Percentiles rank a stretch among this genome's conserved stretches.
Evolutionary conservation across 176 grass and related monocot species (phyloP).

Genomic region (Alopecurus myosuroides): DNA sequence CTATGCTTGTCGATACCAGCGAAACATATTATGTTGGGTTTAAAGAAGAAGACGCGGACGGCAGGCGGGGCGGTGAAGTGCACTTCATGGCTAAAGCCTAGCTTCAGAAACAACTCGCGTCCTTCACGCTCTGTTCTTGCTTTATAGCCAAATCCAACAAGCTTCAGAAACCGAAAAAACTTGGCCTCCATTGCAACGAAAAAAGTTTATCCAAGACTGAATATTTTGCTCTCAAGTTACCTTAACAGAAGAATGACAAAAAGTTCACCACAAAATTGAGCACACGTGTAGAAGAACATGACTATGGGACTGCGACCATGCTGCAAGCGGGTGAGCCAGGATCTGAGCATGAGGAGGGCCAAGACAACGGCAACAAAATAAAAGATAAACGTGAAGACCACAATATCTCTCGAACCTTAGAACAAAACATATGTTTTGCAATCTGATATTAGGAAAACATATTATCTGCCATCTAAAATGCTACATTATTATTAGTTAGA

Average conservation of each 20-base stretch:
- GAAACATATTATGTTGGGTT: conserved; percentile 61
- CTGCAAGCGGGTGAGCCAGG: neutral
- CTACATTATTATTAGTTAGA: neutral
- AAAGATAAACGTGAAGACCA: too few species aligned
- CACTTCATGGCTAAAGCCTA: conserved; percentile 67
- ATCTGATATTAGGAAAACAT: neutral
- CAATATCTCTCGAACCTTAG: neutral
- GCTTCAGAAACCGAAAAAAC: conserved; percentile 62
- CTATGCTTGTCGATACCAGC: conserved; percentile 43
- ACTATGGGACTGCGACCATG: neutral
- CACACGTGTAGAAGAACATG: neutral
- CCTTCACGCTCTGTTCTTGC: conserved; percentile 62
- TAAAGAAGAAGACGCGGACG: conserved; percentile 73
- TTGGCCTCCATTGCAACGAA: conserved; percentile 42
- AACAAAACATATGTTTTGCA: neutral
- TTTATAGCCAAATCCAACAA: conserved; percentile 66
- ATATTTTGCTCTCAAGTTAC: neutral
- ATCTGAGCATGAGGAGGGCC: too few species aligned
- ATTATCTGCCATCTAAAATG: neutral
- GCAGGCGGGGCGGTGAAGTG: conserved; percentile 60
- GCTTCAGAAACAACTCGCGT: conserved; percentile 63
- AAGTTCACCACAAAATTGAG: neutral
- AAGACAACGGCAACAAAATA: too few species aligned
- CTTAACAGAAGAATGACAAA: neutral
- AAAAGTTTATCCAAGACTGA: neutral